Evolutionary conservation across 2,329 filamentous ascomycete species (phyloP).

Genomic region (Fusarium tjaetaba): DNA sequence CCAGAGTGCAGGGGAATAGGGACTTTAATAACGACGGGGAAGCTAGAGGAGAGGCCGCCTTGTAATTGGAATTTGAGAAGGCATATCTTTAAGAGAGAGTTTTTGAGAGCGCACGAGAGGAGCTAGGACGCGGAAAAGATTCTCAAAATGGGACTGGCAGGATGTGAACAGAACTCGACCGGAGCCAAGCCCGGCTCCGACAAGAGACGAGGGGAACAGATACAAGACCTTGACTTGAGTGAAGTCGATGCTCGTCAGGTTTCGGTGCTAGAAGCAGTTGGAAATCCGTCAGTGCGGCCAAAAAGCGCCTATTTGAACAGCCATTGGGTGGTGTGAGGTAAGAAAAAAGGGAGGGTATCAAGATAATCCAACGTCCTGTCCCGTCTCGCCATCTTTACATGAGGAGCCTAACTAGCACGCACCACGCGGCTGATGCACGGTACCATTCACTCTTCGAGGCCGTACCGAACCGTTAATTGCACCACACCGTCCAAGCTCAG

Average conservation of each 20-base stretch:
- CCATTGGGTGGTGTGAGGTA: slow-evolving; percentile 31
- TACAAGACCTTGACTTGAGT: slow-evolving; percentile 35
- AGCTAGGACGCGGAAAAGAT: slow-evolving; percentile 44
- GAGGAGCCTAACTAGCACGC: slow-evolving; percentile 28
- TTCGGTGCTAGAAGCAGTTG: slow-evolving; percentile 34
- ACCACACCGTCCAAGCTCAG: slow-evolving; percentile 32
- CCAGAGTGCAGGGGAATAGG: slow-evolving; percentile 14
- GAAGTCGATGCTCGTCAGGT: slow-evolving; percentile 33
- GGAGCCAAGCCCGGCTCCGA: slow-evolving; percentile 46
- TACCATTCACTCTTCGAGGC: slow-evolving; percentile 13
- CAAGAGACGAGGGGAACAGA: slow-evolving; percentile 41
- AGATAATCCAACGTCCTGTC: slow-evolving; percentile 31
- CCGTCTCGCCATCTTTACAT: slow-evolving; percentile 22
- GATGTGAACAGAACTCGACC: slow-evolving; percentile 44
- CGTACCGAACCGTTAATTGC: slow-evolving; percentile 18
- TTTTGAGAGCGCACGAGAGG: slow-evolving; percentile 39
- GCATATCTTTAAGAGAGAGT: slow-evolving; percentile 40
- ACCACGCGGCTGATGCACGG: slow-evolving; percentile 31
- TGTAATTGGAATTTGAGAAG: slow-evolving; percentile 32
- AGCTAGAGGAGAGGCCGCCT: slow-evolving; percentile 35
- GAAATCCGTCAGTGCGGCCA: slow-evolving; percentile 33
- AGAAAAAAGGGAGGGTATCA: slow-evolving; percentile 40
- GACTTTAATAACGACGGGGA: slow-evolving; percentile 29
- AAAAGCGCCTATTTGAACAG: slow-evolving; percentile 11
- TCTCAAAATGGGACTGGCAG: slow-evolving; percentile 44